Evolutionary conservation across 2,329 filamentous ascomycete genomes (phyloP).

Genomic region (Talaromyces verruculosus): DNA sequence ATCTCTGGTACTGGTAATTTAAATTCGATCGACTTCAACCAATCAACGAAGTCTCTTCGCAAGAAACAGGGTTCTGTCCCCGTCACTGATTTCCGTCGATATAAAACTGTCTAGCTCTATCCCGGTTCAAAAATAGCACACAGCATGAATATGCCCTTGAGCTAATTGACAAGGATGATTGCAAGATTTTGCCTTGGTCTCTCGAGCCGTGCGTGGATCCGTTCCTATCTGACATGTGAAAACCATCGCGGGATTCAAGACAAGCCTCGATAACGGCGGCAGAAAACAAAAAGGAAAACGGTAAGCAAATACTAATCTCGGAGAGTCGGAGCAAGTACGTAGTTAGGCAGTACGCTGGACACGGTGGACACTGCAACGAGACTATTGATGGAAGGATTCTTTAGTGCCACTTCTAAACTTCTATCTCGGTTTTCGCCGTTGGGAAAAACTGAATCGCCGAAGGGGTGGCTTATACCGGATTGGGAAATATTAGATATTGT

Average conservation of each 20-base stretch:
- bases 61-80: background rate
- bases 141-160: background rate
- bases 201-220: background rate
- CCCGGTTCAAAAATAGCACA: constrained; percentile 1
- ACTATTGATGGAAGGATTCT: constrained; percentile 9
- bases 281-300: background rate
- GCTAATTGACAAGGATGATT: background rate
- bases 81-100: background rate
- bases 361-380: background rate
- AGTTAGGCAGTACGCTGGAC: constrained; percentile 6
- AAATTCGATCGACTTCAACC: background rate
- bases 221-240: constrained; percentile 2
- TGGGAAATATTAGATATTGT: background rate
- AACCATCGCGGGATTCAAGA: background rate
- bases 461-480: background rate
- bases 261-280: background rate
- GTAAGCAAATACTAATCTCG: background rate
- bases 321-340: background rate
- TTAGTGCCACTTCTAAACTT: background rate
- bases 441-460: background rate
- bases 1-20: constrained; percentile 10
- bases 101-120: background rate
- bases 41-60: background rate
- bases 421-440: constrained; percentile 8
- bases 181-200: background rate